Evolutionary conservation across 805 yeast genomes (phyloP), one percentile per base, ranked within the genome.

Genomic region (Suhomyces xylopsoci): DNA sequence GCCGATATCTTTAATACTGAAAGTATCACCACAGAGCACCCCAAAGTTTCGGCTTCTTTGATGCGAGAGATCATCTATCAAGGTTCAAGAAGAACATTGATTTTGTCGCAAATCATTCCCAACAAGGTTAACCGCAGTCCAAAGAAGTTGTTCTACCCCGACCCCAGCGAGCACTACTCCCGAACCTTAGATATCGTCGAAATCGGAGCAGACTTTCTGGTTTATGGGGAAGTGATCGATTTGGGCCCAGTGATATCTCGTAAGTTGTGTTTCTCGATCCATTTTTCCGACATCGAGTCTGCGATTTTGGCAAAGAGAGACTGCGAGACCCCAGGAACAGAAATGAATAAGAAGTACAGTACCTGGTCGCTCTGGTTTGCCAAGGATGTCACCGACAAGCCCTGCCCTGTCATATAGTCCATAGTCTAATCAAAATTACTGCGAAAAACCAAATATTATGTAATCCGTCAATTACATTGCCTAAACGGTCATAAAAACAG

Each of bases 331-430:
- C 52, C 47, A 14, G 71, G 67, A 2, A 66, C 80, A 0, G 51
- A 41, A 2, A 58, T 85, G 58, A 62, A 71, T 50, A 58, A 57
- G 4, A 82, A 78, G 58, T 88, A 84, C 59, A 65, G 64, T 9
- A 80, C 73, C 4, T 88, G 94, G 94, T 67, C 74, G 7, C 67
- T 85, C 1, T 79, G 84, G 82, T 88, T 81, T 58, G 88, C 87
- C 0, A 78, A 77, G 44, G 96, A 88, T 64, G 80, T 81, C 1
- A 76, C 88, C 6, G 91, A 87, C 57, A 73, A 67, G 52, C 83
- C 84, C 5, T 78, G 85, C 67, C 22, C 30, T 17, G 40, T 14
- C 14, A 24, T 38, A 19, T 38, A 38, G 42, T 12, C 12, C 17
- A 38, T 17, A 38, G 14, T 19, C 22, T 17, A 17, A 38, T 24